Conservation (phyloP, 257 asterid genomes). For the Przewalskia tangutica region DNA sequence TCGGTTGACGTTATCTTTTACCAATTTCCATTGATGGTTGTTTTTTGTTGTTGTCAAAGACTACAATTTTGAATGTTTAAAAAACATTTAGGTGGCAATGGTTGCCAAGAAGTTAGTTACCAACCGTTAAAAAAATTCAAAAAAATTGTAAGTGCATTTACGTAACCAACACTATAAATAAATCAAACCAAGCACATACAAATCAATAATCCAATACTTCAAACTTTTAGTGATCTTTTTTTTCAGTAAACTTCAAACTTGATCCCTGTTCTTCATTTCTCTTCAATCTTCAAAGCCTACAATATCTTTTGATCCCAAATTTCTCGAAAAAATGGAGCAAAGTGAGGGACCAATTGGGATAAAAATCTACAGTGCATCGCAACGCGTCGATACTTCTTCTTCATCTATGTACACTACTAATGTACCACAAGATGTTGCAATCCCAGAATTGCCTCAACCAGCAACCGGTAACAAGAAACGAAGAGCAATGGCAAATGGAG, state of each 20-base stretch:
- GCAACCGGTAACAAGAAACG: constrained; percentile 29
- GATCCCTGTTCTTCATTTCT: background rate
- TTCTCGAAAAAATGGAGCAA: constrained; percentile 32
- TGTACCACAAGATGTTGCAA: background rate
- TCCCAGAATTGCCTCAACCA: constrained; percentile 11
- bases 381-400: constrained; percentile 15
- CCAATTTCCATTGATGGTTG: too few species aligned
- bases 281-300: background rate
- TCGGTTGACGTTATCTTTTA: too few species aligned
- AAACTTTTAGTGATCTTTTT: background rate
- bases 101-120: background rate
- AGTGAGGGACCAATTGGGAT: constrained; percentile 36
- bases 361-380: constrained; percentile 49
- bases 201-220: background rate
- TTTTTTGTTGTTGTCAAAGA: too few species aligned
- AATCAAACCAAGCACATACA: background rate
- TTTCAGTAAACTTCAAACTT: background rate
- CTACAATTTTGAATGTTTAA: too few species aligned
- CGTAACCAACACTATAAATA: background rate
- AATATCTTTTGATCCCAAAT: background rate
- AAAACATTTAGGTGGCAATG: too few species aligned
- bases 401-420: constrained; percentile 18
- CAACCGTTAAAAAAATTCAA: background rate
- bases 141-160: background rate
- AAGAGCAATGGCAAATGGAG: constrained; percentile 57